phyloP scores from a whole-genome alignment of 2,329 filamentous ascomycete genomes.

The Sclerotinia borealis region DNA sequence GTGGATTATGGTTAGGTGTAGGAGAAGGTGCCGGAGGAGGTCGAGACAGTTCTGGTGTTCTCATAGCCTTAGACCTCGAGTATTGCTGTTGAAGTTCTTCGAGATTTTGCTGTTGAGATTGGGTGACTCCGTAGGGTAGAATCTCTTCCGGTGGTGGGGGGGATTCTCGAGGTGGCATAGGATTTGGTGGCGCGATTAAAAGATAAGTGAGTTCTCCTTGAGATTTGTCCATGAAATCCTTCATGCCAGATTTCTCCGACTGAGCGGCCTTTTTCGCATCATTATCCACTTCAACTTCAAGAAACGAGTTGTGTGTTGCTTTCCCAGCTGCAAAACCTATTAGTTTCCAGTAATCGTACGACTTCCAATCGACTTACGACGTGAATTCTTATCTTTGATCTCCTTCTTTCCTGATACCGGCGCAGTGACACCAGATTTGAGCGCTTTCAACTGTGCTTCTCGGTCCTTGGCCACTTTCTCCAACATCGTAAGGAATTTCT shows the following conservation, averaged over 20 bases:
- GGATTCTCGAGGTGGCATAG: conserved; percentile 57
- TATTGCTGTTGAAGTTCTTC: conserved; percentile 32
- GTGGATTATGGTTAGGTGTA: conserved; percentile 54
- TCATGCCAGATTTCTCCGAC: conserved; percentile 47
- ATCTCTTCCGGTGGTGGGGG: conserved; percentile 55
- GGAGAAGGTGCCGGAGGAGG: conserved; percentile 37
- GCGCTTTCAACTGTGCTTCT: conserved; percentile 59
- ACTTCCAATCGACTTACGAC: conserved; percentile 39
- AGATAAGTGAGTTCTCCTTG: conserved; percentile 61
- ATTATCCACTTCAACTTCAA: conserved; percentile 43
- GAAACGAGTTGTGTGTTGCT: conserved; percentile 31
- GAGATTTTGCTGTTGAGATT: conserved; percentile 33
- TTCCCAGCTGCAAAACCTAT: neutral
- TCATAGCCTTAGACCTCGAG: conserved; percentile 50
- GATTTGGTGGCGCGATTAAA: conserved; percentile 62
- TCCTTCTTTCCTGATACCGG: conserved; percentile 38
- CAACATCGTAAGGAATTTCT: conserved; percentile 83
- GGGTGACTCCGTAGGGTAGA: conserved; percentile 41
- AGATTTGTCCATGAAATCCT: conserved; percentile 58
- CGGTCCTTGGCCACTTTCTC: conserved; percentile 85
- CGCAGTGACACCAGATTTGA: conserved; percentile 37
- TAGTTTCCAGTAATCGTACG: conserved; percentile 5
- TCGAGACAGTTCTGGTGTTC: conserved; percentile 45
- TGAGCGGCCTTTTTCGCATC: conserved; percentile 33
- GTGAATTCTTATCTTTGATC: conserved; percentile 52